A percentile compares a stretch with the other conserved stretches of the same genome.
phyloP scores from a whole-genome alignment of 306 rosid genomes.

The Glycine tomentella region DNA sequence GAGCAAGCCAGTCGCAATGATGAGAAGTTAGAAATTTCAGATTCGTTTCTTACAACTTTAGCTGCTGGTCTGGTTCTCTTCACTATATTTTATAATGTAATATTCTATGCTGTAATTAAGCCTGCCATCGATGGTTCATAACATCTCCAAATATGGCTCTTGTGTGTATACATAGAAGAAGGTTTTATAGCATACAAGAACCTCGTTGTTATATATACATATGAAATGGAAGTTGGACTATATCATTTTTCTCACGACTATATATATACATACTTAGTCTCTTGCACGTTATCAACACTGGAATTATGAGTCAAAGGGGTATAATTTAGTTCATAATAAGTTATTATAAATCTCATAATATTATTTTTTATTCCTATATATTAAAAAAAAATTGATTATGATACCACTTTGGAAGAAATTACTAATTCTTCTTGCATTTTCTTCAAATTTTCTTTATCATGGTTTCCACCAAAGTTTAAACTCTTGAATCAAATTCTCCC shows the following conservation, averaged over 20 bases:
- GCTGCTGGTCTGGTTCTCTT: conserved; percentile 65
- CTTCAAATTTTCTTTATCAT: too few species aligned
- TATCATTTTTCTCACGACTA: background rate
- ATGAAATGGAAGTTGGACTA: background rate
- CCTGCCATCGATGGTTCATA: conserved; percentile 70
- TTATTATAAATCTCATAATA: too few species aligned
- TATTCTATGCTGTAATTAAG: conserved; percentile 71
- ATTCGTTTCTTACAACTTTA: conserved; percentile 53
- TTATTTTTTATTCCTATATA: too few species aligned
- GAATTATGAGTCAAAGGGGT: too few species aligned
- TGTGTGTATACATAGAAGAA: background rate
- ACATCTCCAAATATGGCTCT: background rate
- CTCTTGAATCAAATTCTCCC: too few species aligned
- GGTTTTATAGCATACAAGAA: conserved; percentile 12
- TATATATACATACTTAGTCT: too few species aligned
- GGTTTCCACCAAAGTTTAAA: too few species aligned
- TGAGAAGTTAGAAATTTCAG: conserved; percentile 60
- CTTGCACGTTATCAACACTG: too few species aligned
- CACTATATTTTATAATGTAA: conserved; percentile 73
- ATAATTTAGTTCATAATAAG: too few species aligned
- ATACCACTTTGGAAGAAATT: too few species aligned
- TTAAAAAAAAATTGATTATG: too few species aligned
- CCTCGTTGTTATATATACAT: background rate
- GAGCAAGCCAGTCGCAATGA: conserved; percentile 38
- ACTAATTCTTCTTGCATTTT: background rate